A percentile compares a stretch with the other conserved stretches of the same genome.
phyloP scores from a whole-genome alignment of 164 flowering plant genomes.

The Kalanchoe fedtschenkoi region DNA sequence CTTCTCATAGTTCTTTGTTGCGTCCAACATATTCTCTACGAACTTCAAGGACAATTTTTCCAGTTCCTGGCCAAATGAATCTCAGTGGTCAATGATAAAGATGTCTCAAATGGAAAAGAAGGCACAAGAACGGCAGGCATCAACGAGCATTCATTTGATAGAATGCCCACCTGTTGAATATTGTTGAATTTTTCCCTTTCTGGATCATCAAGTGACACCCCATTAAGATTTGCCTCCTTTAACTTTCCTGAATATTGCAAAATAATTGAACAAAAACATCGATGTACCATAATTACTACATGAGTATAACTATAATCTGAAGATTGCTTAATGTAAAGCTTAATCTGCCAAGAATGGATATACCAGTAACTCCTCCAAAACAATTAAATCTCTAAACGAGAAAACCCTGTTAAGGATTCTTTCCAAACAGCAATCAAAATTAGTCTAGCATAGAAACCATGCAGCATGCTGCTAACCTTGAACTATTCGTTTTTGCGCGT shows the following conservation, averaged over 20 bases:
- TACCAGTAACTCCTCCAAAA: too few relatives aligned
- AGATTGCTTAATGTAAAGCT: neutral
- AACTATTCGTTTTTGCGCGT: constrained; percentile 15
- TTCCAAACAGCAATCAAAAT: neutral
- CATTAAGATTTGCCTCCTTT: constrained; percentile 86
- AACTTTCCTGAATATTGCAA: constrained; percentile 49
- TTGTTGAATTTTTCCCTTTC: constrained; percentile 70
- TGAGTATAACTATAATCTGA: too few relatives aligned
- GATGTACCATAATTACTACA: neutral
- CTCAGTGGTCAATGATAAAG: neutral
- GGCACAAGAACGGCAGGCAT: neutral
- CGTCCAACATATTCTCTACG: constrained; percentile 77
- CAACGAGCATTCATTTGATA: neutral
- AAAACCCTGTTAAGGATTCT: neutral
- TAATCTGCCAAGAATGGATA: too few relatives aligned
- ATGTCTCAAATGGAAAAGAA: neutral
- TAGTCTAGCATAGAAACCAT: neutral
- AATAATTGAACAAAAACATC: neutral
- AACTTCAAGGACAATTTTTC: constrained; percentile 70
- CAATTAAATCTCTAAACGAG: neutral
- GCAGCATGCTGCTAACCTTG: constrained; percentile 8
- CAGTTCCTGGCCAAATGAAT: constrained; percentile 47
- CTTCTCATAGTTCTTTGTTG: constrained; percentile 85
- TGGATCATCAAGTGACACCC: constrained; percentile 81
- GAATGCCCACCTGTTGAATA: constrained; percentile 61